Base-by-base conservation (phyloP, 768 basidiomycete genomes). In the Tulasnella sp. region DNA sequence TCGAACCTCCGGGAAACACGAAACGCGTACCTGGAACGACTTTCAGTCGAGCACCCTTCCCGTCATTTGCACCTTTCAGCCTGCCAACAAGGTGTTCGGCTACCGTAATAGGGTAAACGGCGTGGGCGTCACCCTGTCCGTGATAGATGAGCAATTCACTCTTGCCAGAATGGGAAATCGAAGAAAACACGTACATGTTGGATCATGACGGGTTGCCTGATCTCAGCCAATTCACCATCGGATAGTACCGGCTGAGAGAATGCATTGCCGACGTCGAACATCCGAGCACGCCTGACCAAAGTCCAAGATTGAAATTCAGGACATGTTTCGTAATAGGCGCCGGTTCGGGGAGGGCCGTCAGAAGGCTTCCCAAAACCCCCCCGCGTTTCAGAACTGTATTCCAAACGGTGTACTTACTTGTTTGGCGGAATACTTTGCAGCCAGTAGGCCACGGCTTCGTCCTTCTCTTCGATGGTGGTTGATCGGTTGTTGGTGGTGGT, bases 361-460 rank as follows among this genome's bases (percentile, higher is more conserved):
- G 9, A 61, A 61, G 55, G 55, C 55, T 35, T 20, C 26, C 20
- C 9, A 20, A 61, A 13, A 15, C 18, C 57, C 15, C 57, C 57
- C 57, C 57, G 57, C 57, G 57, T 61, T 61, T 61, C 57, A 61
- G 57, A 61, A 29, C n/a, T 61, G n/a, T n/a, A 61, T 61, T 61
- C 57, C 23, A 61, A 61, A 61, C 18, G 11, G 3, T 61, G 29
- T 29, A 71, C 70, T 37, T 37, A 71, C 70, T 71, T 71, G 70
- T 71, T 71, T n/a, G 70, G 70, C 29, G 70, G 70, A 35, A 71
- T 39, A 18, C 40, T 71, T 44, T n/a, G 23, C 35, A 71, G 35
- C 91, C 91, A 93, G 82, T 88, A 91, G 37, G 88, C 86, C 67
- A 92, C 89, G 79, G 92, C 92, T 71, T 91, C 89, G 83, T 93